phyloP scores from a whole-genome alignment of 2,329 filamentous ascomycete genomes.

The Ophiobolus disseminans region DNA sequence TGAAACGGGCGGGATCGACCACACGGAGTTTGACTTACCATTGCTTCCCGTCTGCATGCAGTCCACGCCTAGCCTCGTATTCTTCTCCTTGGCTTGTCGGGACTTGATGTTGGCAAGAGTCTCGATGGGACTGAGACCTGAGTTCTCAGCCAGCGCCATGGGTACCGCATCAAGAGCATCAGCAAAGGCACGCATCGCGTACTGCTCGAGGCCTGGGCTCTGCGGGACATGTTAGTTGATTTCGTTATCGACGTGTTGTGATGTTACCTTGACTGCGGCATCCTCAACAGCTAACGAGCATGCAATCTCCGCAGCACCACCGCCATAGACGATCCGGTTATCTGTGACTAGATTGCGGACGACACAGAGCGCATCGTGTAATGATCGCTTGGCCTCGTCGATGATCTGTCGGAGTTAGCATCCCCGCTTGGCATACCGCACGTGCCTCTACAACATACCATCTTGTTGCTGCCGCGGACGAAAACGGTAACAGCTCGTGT shows the following conservation, averaged over 20 bases:
- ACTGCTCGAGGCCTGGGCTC: conserved; percentile 97
- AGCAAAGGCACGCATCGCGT: conserved; percentile 97
- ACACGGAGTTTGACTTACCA: conserved; percentile 57
- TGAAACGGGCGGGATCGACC: no score
- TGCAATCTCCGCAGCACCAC: conserved; percentile 94
- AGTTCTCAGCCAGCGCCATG: conserved; percentile 97
- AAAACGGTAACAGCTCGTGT: conserved; percentile 95
- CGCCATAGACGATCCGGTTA: conserved; percentile 97
- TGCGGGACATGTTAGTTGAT: conserved; percentile 36
- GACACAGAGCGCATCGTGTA: conserved; percentile 97
- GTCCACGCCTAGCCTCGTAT: conserved; percentile 85
- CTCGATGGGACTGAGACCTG: conserved; percentile 92
- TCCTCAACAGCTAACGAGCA: conserved; percentile 97
- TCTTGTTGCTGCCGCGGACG: conserved; percentile 98
- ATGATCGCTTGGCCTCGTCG: conserved; percentile 95
- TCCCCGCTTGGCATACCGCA: neutral
- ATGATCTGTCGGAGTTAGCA: conserved; percentile 72
- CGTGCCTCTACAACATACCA: conserved; percentile 64
- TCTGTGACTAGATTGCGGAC: conserved; percentile 95
- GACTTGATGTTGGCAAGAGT: conserved; percentile 95
- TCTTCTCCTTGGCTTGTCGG: conserved; percentile 88
- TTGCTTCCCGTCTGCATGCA: conserved; percentile 97
- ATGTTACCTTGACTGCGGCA: conserved; percentile 77
- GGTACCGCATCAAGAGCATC: conserved; percentile 93
- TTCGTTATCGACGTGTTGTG: neutral